Evolutionary conservation across 768 basidiomycete species (phyloP), one percentile per base, ranked within the genome.

Genomic region (Kwoniella dejecticola): DNA sequence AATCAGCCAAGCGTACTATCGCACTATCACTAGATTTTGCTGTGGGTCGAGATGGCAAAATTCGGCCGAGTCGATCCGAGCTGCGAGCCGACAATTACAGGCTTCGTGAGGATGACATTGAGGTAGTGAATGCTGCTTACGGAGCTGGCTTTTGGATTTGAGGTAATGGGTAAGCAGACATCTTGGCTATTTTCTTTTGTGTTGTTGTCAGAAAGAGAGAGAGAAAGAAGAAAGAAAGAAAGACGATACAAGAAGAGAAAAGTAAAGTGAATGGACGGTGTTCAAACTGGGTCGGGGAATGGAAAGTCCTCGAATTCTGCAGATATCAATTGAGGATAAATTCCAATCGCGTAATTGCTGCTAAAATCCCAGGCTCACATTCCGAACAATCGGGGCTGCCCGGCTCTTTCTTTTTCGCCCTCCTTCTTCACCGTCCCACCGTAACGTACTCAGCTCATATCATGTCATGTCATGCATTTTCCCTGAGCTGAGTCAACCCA

Each of bases 91-190:
- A 5, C 15, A 11, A 13, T 8, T 47, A 10, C 10, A 12, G 10
- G 13, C 8, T 12, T 12, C 10, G 19, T 21, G 60, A 81, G 85
- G 82, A 91, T 91, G n/a, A 81, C 74, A 53, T 31, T 38, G 36
- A 8, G 41, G 38, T 11, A 29, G 26, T 11, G 19, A 42, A 42
- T 5, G 19, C 24, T 24, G 68, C 70, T 69, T 52, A 72, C 70
- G 92, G 92, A 48, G 92, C 91, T 53, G 90, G 88, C 68, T 86
- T 88, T 82, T 93, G 91, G 70, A 95, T 72, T 55, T 66, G 64
- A 54, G 70, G 52, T 19, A 62, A 57, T 36, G 33, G 33, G 33
- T 36, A 36, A 15, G 33, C 33, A 58, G 67, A 69, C 67, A 67
- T 72, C n/a, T 33, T 46, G 47, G 36, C 13, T 50, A 33, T 27